Percentiles rank a stretch among this genome's conserved stretches.
These are phyloP conservation scores for Parasarocladium wereldwijsianum DNA, from an alignment of 2,329 filamentous ascomycete genomes.

Conservation along the genomic window DNA sequence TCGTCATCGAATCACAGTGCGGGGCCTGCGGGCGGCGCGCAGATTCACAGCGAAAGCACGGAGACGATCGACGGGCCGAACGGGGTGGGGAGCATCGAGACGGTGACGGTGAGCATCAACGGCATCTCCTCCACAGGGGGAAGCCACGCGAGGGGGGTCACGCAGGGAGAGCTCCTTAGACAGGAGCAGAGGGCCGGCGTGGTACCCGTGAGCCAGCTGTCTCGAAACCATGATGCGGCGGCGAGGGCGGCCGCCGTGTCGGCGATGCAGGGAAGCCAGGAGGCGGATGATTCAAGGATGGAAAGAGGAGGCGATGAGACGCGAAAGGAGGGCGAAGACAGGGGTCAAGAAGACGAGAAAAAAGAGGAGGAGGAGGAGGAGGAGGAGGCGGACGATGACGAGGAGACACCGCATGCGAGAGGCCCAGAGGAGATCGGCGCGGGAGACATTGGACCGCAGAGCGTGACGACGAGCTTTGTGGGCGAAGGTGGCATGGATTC, in stretches of 20 bases:
- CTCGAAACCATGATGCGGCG: constrained; percentile 22
- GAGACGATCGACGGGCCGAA: constrained; percentile 73
- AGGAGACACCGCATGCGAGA: constrained; percentile 63
- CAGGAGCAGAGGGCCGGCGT: constrained; percentile 76
- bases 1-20: constrained; percentile 4
- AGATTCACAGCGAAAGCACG: constrained; percentile 55
- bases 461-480: constrained; percentile 22
- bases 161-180: constrained; percentile 72
- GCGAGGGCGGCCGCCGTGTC: constrained; percentile 8
- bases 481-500: constrained; percentile 28
- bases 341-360: too few species aligned
- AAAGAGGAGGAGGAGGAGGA: constrained; percentile 16
- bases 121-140: constrained; percentile 43
- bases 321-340: constrained; percentile 13
- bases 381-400: constrained; percentile 31
- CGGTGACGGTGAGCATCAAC: constrained; percentile 62
- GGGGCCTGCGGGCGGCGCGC: constrained; percentile 14
- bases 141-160: constrained; percentile 45
- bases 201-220: constrained; percentile 51
- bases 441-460: constrained; percentile 71
- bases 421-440: constrained; percentile 77
- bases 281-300: constrained; percentile 5
- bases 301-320: constrained; percentile 7
- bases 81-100: constrained; percentile 65
- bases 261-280: constrained; percentile 5